Base-by-base conservation (phyloP, 345 rosid species). In the Populus euphratica region DNA sequence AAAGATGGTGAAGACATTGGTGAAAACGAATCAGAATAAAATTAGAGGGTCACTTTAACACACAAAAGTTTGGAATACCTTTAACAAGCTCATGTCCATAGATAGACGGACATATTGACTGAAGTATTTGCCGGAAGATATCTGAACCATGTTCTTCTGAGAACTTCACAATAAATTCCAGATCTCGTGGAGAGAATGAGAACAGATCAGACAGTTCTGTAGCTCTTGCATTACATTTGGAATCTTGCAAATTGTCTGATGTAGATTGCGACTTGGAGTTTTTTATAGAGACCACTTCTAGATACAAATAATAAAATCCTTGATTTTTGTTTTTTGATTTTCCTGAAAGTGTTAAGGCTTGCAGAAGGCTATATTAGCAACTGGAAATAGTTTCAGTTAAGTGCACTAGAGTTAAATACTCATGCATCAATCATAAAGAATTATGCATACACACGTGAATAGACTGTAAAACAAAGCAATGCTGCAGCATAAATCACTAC, bases 61-160 rank as follows among this genome's bases (percentile, higher is more conserved):
- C 56, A 18, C 27, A 18, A 35, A 36, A 31, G 27, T 5, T 16
- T 70, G 35, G n/a, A 56, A 67, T 70, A 96, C 99, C 99, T 91
- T 96, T 96, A 74, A 96, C 99, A 82, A 91, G 89, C 85, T 93
- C 99, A 82, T 96, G 98, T 23, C 99, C 99, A 78, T 92, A 93
- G 62, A 96, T 96, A 61, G 98, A 96, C 38, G 99, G 99, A 80
- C 99, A 96, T 50, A 92, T 84, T 39, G 98, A 93, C 71, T 93
- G 98, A 80, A 93, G 87, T 71, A 93, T 79, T 81, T 91, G 91
- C 61, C 91, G 86, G 78, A 96, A 96, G 73, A 87, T 85, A 80
- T 93, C 96, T 75, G 92, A 83, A 74, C 96, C 94, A 85, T 91
- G 83, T 86, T 96, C 98, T 88, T 89, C 89, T 23, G 86, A 86